Conservation (phyloP, 225 moss, liverwort and hornwort genomes). For the Physcomitrellopsis africana region DNA sequence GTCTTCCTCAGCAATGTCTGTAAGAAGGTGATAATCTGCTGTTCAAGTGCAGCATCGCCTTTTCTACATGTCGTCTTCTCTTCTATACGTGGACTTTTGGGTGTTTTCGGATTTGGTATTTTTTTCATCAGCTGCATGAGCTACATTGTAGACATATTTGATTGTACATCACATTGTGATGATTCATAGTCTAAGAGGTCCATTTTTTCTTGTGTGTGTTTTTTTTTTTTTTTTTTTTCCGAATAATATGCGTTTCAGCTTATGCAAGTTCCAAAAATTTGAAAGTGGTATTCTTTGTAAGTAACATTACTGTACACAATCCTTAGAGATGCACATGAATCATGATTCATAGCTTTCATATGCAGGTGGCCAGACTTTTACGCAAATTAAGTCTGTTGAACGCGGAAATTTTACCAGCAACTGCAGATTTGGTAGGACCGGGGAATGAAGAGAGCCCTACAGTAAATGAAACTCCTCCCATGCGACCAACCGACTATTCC, state of each 20-base stretch:
- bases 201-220: not conserved
- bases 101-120: not conserved
- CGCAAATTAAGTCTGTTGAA: conserved; percentile 66
- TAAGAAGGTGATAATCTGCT: conserved; percentile 66
- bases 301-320: not conserved
- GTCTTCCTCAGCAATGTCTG: conserved; percentile 67
- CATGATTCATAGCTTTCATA: conserved; percentile 30
- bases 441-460: conserved; percentile 53
- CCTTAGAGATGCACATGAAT: conserved; percentile 15
- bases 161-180: not conserved
- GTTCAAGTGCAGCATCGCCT: conserved; percentile 19
- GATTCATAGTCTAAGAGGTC: not conserved
- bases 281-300: conserved; percentile 13
- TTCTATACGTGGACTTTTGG: not conserved
- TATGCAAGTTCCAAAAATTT: conserved; percentile 19
- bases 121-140: not conserved
- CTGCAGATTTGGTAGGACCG: conserved; percentile 43
- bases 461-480: conserved; percentile 49
- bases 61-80: conserved; percentile 3
- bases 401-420: conserved; percentile 49
- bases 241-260: conserved; percentile 9
- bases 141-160: not conserved
- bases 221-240: too few relatives aligned
- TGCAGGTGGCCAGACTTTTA: conserved; percentile 84
- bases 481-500: conserved; percentile 72